Evolutionary conservation across 495 filamentous ascomycete species (phyloP), one percentile per base, ranked within the genome.

Genomic region (Glutinoglossum americanum): DNA sequence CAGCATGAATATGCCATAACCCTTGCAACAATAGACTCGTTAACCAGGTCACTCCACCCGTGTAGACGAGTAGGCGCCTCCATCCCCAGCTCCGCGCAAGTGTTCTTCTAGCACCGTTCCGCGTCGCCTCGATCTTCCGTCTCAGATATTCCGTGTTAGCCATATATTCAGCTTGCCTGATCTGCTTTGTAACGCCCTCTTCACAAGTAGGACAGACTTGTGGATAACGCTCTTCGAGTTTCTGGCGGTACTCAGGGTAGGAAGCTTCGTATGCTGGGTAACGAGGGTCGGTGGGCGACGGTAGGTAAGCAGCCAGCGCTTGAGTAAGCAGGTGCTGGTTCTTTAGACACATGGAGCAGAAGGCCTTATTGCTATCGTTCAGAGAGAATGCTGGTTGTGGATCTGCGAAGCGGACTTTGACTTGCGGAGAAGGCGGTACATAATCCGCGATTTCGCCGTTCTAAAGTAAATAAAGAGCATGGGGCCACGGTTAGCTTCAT

Each of bases 361-460:
- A 95, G 54, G 81, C 65, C n/a, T 65, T 63, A 7, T 73, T 33
- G 30, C 9, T 61, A 49, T 77, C 67, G 51, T 59, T 53, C 45
- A 56, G 55, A 15, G 66, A 60, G 66, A 68, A 61, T 63, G 63
- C 65, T 61, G 60, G 10, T 60, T 63, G 41, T 63, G 5, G 71
- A 58, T 30, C 70, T 69, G 19, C 70, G 64, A 57, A 74, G 67
- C 59, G 70, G 64, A 63, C 60, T 72, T 57, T 65, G 71, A 23
- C n/a, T 8, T 6, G 8, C 47, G 47, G 47, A 23, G 53, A 33
- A 55, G 74, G 67, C 30, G 77, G 74, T n/a, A 89, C 88, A 17
- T 89, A 86, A 65, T 95, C 89, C 51, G 83, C 85, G 49, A 94
- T 87, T 55, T 89, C 76, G 63, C 89, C 89, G 65, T 87, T 76